Evolutionary conservation across 2,329 filamentous ascomycete genomes (phyloP).

Genomic region (Penicillium sp.): DNA sequence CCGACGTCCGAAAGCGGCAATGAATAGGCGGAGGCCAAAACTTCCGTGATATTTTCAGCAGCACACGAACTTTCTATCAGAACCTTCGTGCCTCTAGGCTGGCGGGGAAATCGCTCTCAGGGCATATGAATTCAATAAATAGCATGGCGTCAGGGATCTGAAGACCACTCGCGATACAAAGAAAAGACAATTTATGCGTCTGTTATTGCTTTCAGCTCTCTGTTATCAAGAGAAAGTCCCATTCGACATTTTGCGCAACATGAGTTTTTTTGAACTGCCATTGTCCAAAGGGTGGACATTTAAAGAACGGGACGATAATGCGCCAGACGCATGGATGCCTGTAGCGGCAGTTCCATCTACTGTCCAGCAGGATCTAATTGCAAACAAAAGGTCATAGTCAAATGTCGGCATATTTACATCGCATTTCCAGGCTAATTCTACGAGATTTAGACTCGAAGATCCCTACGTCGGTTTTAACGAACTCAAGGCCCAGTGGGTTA

Average conservation of each 20-base stretch:
- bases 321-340: background rate
- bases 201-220: background rate
- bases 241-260: background rate
- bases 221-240: no score
- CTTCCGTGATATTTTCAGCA: background rate
- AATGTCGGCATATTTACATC: background rate
- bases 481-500: slow-evolving; percentile 73
- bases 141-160: background rate
- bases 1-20: background rate
- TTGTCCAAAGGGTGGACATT: background rate
- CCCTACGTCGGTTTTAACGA: slow-evolving; percentile 79
- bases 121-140: slow-evolving; percentile 3
- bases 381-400: background rate
- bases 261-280: background rate
- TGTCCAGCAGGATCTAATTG: background rate
- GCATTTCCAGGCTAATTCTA: background rate
- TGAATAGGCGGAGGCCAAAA: background rate
- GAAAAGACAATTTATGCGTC: background rate
- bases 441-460: slow-evolving; percentile 50
- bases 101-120: slow-evolving; percentile 8
- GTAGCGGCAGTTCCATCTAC: background rate
- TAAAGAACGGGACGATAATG: background rate
- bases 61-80: background rate
- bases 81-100: background rate
- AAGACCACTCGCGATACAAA: background rate